Evolutionary conservation across 805 yeast species (phyloP).

Genomic region (Myxozyma vanderwaltii): DNA sequence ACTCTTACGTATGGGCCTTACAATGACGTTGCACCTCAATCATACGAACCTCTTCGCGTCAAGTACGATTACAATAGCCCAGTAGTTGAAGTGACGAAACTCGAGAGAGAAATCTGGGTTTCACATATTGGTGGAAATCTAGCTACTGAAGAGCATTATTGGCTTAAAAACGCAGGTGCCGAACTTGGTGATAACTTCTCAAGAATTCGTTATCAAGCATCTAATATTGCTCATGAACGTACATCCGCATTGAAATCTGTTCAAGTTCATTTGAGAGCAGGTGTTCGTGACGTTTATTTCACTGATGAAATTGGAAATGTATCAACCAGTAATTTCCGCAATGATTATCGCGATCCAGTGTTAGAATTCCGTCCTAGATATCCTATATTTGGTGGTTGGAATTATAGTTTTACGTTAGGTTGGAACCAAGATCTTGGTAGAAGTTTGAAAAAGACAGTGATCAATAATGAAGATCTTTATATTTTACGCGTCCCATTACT

Average conservation of each 20-base stretch:
- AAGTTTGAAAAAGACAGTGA: conserved; percentile 41
- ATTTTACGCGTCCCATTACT: conserved; percentile 69
- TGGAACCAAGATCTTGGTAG: conserved; percentile 68
- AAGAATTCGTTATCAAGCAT: conserved; percentile 73
- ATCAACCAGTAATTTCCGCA: conserved; percentile 60
- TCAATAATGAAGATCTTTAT: conserved; percentile 53
- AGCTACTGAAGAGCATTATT: conserved; percentile 83
- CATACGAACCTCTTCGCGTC: conserved; percentile 44
- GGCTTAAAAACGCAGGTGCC: conserved; percentile 76
- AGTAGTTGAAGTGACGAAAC: conserved; percentile 57
- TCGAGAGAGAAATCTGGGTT: conserved; percentile 76
- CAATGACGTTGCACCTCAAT: conserved; percentile 49
- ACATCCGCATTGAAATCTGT: conserved; percentile 56
- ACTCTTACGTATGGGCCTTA: conserved; percentile 61
- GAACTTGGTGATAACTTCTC: conserved; percentile 61
- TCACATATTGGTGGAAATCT: conserved; percentile 78
- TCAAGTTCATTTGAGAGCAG: conserved; percentile 48
- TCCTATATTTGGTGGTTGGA: conserved; percentile 97
- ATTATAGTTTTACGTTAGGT: conserved; percentile 93
- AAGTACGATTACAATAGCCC: conserved; percentile 69
- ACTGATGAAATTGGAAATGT: conserved; percentile 93
- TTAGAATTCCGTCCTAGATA: conserved; percentile 78
- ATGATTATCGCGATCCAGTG: conserved; percentile 42
- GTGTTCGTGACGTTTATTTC: conserved; percentile 68
- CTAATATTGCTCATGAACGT: conserved; percentile 51